Base-by-base conservation (phyloP, 2,329 filamentous ascomycete species). In the Beauveria varroae region DNA sequence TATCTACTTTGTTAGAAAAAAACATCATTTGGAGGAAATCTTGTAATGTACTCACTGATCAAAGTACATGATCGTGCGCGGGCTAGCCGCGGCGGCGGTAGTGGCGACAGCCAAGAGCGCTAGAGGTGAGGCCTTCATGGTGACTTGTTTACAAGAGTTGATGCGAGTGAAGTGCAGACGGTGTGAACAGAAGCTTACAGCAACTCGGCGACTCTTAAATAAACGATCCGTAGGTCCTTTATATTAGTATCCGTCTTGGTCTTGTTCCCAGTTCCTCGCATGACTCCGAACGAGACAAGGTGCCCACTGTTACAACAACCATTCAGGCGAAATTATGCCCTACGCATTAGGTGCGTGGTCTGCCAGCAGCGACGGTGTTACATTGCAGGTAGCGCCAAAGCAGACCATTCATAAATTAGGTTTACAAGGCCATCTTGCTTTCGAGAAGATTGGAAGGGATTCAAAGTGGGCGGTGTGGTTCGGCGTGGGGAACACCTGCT, bases 61-160 rank as follows among this genome's bases (percentile, higher is more conserved):
- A 65, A 76, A 76, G 64, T 81, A 81, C 71, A 80, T 77, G 63
- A 71, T 62, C 59, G 70, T 73, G 43, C 68, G 65, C 0, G 70
- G 67, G n/a, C 64, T 47, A 3, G 68, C 65, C 24, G 68, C 63
- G 20, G 62, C 63, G 22, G 63, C 62, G 26, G 64, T 62, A 63
- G 57, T 59, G 30, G 67, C 62, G 2, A 65, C 62, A 20, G 64
- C 68, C 47, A 67, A 53, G 34, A 60, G 41, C 16, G 58, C n/a
- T 18, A 60, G 22, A 18, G 28, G 9, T 22, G 50, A 55, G 16
- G 50, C 12, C 50, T 60, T 60, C 58, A 60, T 60, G 14, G 22
- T 44, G 28, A 22, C 5, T 24, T 41, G 1, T n/a, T 26, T 28
- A 6, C 4, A 18, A 54, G n/a, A n/a, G 34, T 28, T n/a, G 20